These are phyloP conservation scores for Phytophthora vignae DNA, from an alignment of 352 stramenopile genomes.

Conservation along the genomic window DNA sequence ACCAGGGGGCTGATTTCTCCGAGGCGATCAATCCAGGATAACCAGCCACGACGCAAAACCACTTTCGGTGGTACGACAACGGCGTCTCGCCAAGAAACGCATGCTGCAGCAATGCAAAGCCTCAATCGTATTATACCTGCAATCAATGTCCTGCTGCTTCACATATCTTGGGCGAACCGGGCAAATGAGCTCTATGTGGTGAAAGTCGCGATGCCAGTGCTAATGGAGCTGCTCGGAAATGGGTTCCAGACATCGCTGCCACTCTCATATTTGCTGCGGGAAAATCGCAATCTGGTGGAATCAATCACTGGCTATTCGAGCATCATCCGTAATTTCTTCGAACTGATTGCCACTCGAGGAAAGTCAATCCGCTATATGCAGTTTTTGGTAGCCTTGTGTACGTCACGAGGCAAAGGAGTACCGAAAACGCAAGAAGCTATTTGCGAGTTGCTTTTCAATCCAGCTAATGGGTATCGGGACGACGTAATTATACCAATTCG, in stretches of 20 bases:
- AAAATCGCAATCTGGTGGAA: slow-evolving; percentile 77
- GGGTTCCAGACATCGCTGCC: slow-evolving; percentile 76
- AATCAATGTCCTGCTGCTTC: slow-evolving; percentile 66
- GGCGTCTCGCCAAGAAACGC: slow-evolving; percentile 38
- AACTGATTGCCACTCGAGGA: slow-evolving; percentile 72
- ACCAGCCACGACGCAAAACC: slow-evolving; percentile 41
- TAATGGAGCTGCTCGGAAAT: slow-evolving; percentile 80
- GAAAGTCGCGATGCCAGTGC: slow-evolving; percentile 59
- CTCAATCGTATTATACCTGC: slow-evolving; percentile 65
- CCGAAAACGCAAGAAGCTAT: slow-evolving; percentile 82
- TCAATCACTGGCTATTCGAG: slow-evolving; percentile 69
- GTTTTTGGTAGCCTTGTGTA: slow-evolving; percentile 77
- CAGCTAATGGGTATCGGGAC: slow-evolving; percentile 60
- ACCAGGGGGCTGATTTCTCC: slow-evolving; percentile 30
- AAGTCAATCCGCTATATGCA: slow-evolving; percentile 82
- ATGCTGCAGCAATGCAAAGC: slow-evolving; percentile 53
- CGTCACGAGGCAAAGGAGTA: slow-evolving; percentile 59
- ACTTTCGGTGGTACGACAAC: slow-evolving; percentile 15
- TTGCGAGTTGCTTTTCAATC: slow-evolving; percentile 74
- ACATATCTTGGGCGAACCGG: slow-evolving; percentile 68
- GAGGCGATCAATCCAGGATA: slow-evolving; percentile 33
- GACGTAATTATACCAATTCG: slow-evolving; percentile 64
- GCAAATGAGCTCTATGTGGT: slow-evolving; percentile 68
- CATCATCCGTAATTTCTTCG: slow-evolving; percentile 76
- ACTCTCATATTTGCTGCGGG: slow-evolving; percentile 69